These are phyloP conservation scores for Rubus parviflorus DNA, from an alignment of 306 rosid genomes.

Conservation along the genomic window DNA sequence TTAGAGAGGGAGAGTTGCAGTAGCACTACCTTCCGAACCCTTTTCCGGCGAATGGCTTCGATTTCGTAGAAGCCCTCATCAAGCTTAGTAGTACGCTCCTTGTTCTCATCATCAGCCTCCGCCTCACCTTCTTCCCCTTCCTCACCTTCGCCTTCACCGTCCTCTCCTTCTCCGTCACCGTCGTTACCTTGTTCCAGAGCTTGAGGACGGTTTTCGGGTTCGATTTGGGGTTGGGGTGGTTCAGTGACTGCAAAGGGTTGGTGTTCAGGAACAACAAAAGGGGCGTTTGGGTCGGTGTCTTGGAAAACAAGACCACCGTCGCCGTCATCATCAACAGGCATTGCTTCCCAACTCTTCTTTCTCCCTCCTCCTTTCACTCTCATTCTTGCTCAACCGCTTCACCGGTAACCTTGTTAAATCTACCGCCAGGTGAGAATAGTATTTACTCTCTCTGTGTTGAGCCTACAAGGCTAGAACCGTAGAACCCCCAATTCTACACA, in stretches of 20 bases:
- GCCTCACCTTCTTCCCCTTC: conserved; percentile 30
- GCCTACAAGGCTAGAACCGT: neutral
- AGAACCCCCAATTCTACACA: neutral
- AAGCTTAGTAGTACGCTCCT: conserved; percentile 43
- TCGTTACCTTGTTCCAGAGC: conserved; percentile 4
- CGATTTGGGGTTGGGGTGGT: conserved; percentile 1
- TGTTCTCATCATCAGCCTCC: conserved; percentile 23
- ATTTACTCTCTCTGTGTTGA: neutral
- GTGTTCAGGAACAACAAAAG: neutral
- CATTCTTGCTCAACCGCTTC: conserved; percentile 1
- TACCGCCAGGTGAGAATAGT: neutral
- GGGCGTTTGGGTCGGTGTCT: neutral
- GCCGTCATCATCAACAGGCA: conserved; percentile 18
- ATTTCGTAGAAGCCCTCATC: conserved; percentile 76
- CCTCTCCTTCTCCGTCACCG: conserved; percentile 27
- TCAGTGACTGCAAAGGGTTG: neutral
- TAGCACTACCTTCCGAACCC: conserved; percentile 66
- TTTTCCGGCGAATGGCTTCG: conserved; percentile 79
- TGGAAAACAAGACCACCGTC: neutral
- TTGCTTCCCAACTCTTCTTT: conserved; percentile 46
- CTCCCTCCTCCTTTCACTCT: conserved; percentile 52
- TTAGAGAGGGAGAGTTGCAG: neutral
- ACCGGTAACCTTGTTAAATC: neutral
- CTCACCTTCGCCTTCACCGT: conserved; percentile 28
- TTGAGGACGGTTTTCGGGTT: neutral